phyloP scores from a whole-genome alignment of 345 rosid genomes.

The Odontarrhena argentea region DNA sequence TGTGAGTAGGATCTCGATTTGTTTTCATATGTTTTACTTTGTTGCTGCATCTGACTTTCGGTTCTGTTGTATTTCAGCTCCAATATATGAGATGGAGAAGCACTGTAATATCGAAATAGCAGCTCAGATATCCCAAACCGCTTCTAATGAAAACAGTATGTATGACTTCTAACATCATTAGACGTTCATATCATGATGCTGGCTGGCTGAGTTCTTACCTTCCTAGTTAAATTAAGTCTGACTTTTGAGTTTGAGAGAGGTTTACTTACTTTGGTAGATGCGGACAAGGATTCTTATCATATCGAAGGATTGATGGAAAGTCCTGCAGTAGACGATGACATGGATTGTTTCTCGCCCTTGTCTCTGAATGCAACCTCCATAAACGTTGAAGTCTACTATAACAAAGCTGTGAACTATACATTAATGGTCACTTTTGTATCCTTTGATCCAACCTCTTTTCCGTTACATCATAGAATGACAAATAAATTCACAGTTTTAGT shows the following conservation, averaged over 20 bases:
- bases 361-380: conserved; percentile 87
- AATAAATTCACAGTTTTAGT: conserved; percentile 20
- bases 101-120: conserved; percentile 95
- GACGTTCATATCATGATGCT: conserved; percentile 8
- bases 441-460: conserved; percentile 44
- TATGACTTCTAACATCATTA: conserved; percentile 18
- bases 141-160: conserved; percentile 46
- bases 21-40: conserved; percentile 19
- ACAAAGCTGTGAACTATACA: conserved; percentile 97
- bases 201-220: conserved; percentile 11
- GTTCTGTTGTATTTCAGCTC: conserved; percentile 56
- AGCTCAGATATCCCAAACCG: conserved; percentile 69
- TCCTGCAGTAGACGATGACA: conserved; percentile 89
- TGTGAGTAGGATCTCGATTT: conserved; percentile 47
- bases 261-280: conserved; percentile 54
- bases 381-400: conserved; percentile 91
- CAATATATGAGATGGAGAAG: conserved; percentile 92
- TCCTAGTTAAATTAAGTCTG: conserved; percentile 3
- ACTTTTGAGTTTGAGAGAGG: conserved; percentile 6
- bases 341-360: conserved; percentile 87
- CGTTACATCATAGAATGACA: neutral
- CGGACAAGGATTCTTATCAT: conserved; percentile 69
- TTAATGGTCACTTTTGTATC: conserved; percentile 99
- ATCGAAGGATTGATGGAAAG: conserved; percentile 95
- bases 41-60: conserved; percentile 31